Conservation (phyloP, 148 eudicot genomes). For the Polygonum aviculare region DNA sequence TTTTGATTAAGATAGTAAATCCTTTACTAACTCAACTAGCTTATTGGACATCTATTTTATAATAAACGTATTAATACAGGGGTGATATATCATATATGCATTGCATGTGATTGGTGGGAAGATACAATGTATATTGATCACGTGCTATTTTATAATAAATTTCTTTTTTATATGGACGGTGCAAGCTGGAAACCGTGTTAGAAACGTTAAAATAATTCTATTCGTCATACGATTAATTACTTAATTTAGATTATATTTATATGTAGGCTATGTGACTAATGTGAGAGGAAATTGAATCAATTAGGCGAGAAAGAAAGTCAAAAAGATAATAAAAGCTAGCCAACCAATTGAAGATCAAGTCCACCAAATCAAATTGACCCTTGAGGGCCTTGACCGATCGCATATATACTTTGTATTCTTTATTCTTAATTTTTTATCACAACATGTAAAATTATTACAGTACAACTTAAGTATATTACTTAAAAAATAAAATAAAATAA, state of each 20-base stretch:
- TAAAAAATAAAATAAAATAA: too few species aligned
- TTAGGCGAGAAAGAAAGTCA: neutral
- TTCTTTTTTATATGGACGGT: neutral
- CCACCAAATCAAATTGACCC: conserved; percentile 11
- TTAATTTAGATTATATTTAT: too few species aligned
- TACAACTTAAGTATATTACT: too few species aligned
- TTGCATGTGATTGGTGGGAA: neutral
- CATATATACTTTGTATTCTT: neutral
- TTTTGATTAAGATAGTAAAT: too few species aligned
- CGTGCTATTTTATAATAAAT: neutral
- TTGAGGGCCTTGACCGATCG: conserved; percentile 1
- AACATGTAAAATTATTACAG: neutral
- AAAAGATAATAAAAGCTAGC: conserved; percentile 4
- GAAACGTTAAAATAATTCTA: neutral
- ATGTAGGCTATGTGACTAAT: neutral
- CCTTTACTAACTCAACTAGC: too few species aligned
- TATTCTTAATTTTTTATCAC: neutral
- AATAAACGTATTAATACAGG: too few species aligned
- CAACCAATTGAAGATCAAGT: conserved; percentile 10
- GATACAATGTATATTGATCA: neutral
- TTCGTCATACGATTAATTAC: neutral
- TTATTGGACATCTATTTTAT: too few species aligned
- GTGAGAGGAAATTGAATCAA: neutral
- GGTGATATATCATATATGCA: too few species aligned
- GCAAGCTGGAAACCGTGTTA: conserved; percentile 6